Evolutionary conservation across 192 early-diverging fungal species (phyloP), one percentile per base, ranked within the genome.

Genomic region (Umbelopsis ramanniana): DNA sequence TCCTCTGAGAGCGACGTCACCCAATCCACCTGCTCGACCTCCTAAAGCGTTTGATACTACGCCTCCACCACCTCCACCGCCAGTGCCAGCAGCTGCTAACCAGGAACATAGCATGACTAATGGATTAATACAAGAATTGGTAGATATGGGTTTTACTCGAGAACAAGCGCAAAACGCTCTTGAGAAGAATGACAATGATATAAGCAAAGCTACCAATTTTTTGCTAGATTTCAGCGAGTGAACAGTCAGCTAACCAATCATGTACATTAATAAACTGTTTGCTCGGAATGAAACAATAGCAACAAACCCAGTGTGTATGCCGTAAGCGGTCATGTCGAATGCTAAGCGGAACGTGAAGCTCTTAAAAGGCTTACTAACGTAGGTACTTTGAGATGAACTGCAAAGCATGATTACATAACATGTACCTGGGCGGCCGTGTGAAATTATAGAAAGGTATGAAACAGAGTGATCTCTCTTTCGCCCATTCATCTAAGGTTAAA

Each of bases 151-250:
- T 6, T 94, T 94, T 72, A 84, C 87, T 26, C 82, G 83, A 10
- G 80, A 86, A 9, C 91, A 93, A 76, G 91, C 91, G 10, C 81
- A 88, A 37, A 87, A 89, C 4, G 93, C 93, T 3, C 81, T 94
- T 68, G 86, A 92, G 63, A 91, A 88, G 82, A 90, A 89, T 70
- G 90, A 92, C 46, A 85, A 90, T 73, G 91, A 94, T 77, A 76
- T 90, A 37, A 83, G 85, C 47, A 89, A 88, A 77, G 91, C 93
- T 1, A 89, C 88, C 72, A 94, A 94, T 78, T 92, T 90, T 77
- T 82, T 94, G 52, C 82, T 94, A 68, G 93, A 94, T 81, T 69
- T 67, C 52, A 69, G 21, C 14, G 66, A 67, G 19, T 67, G 43
- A 67, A 46, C 12, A 33, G 19, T 29, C 21, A 43, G 40, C 21